A percentile compares a stretch with the other conserved stretches of the same genome.
Conservation (phyloP, 192 early-diverging fungal species). For the Rhizophagus prolifer region DNA sequence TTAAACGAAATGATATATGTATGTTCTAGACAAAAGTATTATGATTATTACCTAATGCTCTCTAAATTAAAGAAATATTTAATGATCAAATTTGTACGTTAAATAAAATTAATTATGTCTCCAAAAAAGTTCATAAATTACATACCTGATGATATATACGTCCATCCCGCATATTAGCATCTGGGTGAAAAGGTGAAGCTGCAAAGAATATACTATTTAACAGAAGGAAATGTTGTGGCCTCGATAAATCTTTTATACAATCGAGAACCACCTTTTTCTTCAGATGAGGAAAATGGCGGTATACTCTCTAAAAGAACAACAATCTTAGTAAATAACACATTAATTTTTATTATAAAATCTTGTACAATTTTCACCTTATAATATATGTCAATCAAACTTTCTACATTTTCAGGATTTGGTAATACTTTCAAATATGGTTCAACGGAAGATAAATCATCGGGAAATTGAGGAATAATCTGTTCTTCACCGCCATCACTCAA, state of each 20-base stretch:
- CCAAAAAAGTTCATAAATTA: not conserved
- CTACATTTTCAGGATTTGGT: slow-evolving; percentile 6
- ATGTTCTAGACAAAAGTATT: not conserved
- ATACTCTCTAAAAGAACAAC: slow-evolving; percentile 1
- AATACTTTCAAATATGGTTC: slow-evolving; percentile 16
- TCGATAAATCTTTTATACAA: slow-evolving; percentile 21
- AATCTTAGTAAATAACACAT: not conserved
- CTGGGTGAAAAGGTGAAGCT: slow-evolving; percentile 24
- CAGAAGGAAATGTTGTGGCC: slow-evolving; percentile 30
- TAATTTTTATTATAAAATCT: not conserved
- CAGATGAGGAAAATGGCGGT: slow-evolving; percentile 24
- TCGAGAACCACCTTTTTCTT: slow-evolving; percentile 20
- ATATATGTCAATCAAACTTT: slow-evolving; percentile 22
- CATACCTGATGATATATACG: slow-evolving; percentile 15
- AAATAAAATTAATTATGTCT: not conserved
- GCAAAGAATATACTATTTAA: slow-evolving; percentile 29
- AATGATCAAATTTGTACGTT: not conserved
- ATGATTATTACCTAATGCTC: slow-evolving; percentile 15
- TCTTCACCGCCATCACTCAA: slow-evolving; percentile 23
- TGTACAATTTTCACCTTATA: slow-evolving; percentile 14
- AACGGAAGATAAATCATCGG: slow-evolving; percentile 16
- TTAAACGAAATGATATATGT: not conserved
- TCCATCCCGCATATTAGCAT: not conserved
- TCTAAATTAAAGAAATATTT: not conserved
- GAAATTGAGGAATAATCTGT: slow-evolving; percentile 17